These are phyloP conservation scores for Diophrys sp. DNA, from an alignment of 73 alveolate species.

Conservation along the genomic window DNA sequence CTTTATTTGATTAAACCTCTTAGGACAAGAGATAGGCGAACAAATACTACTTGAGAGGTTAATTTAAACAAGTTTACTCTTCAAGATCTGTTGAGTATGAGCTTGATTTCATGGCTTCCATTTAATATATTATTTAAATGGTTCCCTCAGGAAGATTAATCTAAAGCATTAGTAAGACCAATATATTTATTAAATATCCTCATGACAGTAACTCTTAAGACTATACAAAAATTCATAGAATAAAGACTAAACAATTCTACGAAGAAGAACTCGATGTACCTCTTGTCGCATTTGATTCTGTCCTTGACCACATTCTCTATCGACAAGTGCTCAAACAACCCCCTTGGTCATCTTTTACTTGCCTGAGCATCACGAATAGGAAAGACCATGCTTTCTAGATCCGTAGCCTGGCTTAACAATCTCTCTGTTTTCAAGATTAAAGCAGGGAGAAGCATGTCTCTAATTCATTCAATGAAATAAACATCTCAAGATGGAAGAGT, in stretches of 20 bases:
- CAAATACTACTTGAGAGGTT: no score
- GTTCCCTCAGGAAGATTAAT: constrained; percentile 75
- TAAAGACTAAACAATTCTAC: constrained; percentile 88
- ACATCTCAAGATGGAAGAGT: constrained; percentile 78
- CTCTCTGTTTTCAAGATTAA: constrained; percentile 95
- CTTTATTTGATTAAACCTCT: no score
- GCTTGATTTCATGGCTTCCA: no score
- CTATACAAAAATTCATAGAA: constrained; percentile 81
- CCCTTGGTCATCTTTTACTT: constrained; percentile 97
- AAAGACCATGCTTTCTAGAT: constrained; percentile 92
- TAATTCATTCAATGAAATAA: constrained; percentile 89
- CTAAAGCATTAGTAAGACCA: constrained; percentile 83
- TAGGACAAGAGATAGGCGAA: no score
- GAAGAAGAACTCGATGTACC: constrained; percentile 99
- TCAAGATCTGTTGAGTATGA: no score
- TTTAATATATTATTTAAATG: no score
- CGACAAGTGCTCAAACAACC: constrained; percentile 97
- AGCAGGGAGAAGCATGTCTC: constrained; percentile 98
- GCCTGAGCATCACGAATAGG: constrained; percentile 98
- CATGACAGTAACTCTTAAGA: constrained; percentile 85
- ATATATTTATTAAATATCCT: constrained; percentile 80
- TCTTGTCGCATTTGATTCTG: constrained; percentile 94
- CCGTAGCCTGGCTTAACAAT: constrained; percentile 98
- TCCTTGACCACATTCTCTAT: constrained; percentile 95
- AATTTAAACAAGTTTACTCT: no score